Evolutionary conservation across 192 early-diverging fungal species (phyloP).

Genomic region (Lobosporangium transversale): DNA sequence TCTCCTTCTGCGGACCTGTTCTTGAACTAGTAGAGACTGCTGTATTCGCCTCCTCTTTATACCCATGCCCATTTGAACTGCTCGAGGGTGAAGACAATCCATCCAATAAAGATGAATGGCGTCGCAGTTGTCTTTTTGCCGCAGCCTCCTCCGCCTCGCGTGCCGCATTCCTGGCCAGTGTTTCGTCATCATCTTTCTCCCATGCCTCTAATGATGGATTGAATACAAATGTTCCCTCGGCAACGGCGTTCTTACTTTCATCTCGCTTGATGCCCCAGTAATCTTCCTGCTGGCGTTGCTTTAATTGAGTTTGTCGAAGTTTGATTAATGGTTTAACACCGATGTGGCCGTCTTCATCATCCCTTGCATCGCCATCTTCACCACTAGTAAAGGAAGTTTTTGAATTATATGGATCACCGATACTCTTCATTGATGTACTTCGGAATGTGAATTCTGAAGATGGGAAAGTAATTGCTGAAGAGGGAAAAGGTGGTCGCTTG

Average conservation of each 20-base stretch:
- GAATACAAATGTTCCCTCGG: conserved; percentile 3
- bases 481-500: too few species aligned
- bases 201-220: conserved; percentile 24
- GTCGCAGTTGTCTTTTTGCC: not conserved
- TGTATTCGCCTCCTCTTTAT: too few species aligned
- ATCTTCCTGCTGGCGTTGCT: conserved; percentile 41
- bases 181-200: conserved; percentile 45
- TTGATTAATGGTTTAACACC: conserved; percentile 26
- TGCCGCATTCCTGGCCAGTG: conserved; percentile 40
- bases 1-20: too few species aligned
- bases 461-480: not conserved
- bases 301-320: conserved; percentile 42
- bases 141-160: conserved; percentile 27
- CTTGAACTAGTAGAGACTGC: too few species aligned
- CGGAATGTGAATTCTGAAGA: conserved; percentile 1
- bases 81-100: not conserved
- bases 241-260: not conserved
- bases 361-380: too few species aligned
- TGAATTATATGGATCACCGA: not conserved
- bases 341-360: not conserved
- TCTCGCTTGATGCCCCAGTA: conserved; percentile 28
- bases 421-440: not conserved
- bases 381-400: too few species aligned
- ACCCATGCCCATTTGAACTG: too few species aligned
- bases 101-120: not conserved